Evolutionary conservation across 108 stramenopile genomes (phyloP).

Genomic region (Discostella pseudostelligera): DNA sequence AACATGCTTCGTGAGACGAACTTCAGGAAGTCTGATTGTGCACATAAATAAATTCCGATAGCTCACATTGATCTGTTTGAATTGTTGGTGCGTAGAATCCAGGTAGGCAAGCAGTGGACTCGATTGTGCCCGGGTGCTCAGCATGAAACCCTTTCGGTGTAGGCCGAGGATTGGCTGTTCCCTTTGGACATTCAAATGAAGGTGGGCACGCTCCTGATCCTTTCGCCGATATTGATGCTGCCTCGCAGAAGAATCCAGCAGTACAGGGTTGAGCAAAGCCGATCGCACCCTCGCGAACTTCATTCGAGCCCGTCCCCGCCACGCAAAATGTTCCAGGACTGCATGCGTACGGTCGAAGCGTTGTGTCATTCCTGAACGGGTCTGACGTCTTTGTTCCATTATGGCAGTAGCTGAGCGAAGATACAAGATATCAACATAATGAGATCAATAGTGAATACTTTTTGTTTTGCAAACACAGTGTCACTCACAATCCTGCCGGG

Average conservation of each 20-base stretch:
- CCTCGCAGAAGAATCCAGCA: slow-evolving; percentile 78
- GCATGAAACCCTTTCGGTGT: slow-evolving; percentile 73
- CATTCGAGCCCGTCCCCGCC: slow-evolving; percentile 76
- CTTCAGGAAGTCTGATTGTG: not conserved
- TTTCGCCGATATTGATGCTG: slow-evolving; percentile 51
- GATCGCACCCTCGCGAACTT: slow-evolving; percentile 56
- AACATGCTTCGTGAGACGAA: not conserved
- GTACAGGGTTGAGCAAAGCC: slow-evolving; percentile 74
- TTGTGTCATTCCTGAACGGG: slow-evolving; percentile 66
- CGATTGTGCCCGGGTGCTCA: slow-evolving; percentile 64
- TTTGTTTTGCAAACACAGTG: not conserved
- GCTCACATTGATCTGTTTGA: slow-evolving; percentile 45
- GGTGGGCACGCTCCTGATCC: slow-evolving; percentile 78
- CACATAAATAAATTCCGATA: not conserved
- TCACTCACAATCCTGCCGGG: slow-evolving; percentile 64
- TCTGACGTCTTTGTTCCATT: slow-evolving; percentile 77
- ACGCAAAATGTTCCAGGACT: slow-evolving; percentile 80
- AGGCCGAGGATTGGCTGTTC: slow-evolving; percentile 78
- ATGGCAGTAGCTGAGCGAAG: slow-evolving; percentile 54
- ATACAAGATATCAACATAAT: not conserved
- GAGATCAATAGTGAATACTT: not conserved
- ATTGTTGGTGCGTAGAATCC: slow-evolving; percentile 79
- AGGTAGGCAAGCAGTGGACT: slow-evolving; percentile 62
- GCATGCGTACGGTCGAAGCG: slow-evolving; percentile 59
- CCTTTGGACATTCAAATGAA: slow-evolving; percentile 77